Conservation (phyloP, 345 rosid genomes). For the Gossypium arboreum region DNA sequence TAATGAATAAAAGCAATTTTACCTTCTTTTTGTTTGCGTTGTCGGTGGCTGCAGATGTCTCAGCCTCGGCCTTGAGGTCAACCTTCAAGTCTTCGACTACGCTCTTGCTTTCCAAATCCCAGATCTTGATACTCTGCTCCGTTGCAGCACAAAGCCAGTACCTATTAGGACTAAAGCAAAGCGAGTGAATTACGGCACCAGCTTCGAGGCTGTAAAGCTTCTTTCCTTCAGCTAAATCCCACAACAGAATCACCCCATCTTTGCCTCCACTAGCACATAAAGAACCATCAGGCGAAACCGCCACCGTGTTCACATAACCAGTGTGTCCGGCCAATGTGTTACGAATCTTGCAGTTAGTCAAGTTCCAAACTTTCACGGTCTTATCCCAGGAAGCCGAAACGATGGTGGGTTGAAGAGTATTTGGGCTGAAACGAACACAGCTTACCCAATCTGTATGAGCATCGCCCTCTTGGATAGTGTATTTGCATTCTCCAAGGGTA, state of each 20-base stretch:
- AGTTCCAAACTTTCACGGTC: constrained; percentile 88
- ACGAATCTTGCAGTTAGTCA: constrained; percentile 81
- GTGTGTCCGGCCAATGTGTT: constrained; percentile 65
- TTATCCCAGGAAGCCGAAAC: constrained; percentile 90
- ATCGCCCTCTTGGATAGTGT: constrained; percentile 79
- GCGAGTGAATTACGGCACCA: constrained; percentile 67
- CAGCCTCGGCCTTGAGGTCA: constrained; percentile 92
- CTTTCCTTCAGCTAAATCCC: constrained; percentile 98
- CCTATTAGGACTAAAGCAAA: constrained; percentile 95
- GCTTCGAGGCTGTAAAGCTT: constrained; percentile 84
- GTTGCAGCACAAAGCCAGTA: constrained; percentile 98
- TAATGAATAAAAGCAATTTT: neutral
- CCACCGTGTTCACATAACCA: constrained; percentile 84
- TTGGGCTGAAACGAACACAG: constrained; percentile 92
- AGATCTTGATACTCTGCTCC: constrained; percentile 84
- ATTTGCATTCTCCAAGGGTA: constrained; percentile 94
- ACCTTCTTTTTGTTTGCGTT: constrained; percentile 64
- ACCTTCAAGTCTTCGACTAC: constrained; percentile 94
- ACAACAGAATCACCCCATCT: constrained; percentile 74
- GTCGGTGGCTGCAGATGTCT: constrained; percentile 58
- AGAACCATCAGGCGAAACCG: constrained; percentile 93
- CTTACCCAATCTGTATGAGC: constrained; percentile 88
- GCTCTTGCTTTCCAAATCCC: constrained; percentile 97
- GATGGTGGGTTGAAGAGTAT: constrained; percentile 68
- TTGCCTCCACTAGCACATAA: constrained; percentile 93